Base-by-base conservation (phyloP, 331 rosid species). In the Saraca asoca region DNA sequence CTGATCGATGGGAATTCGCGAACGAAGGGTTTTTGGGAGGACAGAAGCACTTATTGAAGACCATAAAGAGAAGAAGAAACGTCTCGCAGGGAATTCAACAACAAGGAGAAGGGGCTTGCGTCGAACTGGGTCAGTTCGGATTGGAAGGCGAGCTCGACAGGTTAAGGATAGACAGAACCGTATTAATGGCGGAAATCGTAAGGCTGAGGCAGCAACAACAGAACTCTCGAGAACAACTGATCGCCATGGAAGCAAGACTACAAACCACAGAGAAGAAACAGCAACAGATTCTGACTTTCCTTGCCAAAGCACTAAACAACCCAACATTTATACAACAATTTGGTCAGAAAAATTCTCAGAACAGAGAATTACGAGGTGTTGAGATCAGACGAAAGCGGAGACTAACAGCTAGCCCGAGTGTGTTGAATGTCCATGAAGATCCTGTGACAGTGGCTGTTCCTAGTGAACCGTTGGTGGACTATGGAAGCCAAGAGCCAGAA, bases 1-100 rank as follows among this genome's bases (percentile, higher is more conserved):
- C 96, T 3, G 99, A 94, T 72, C 75, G 95, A 50, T 94, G 97
- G 99, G 99, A 94, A 62, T 94, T 94, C 17, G 99, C 97, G 2
- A 88, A 94, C 35, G 92, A 88, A 68, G 97, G 99, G 37, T 94
- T 94, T 72, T 77, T 94, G 18, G 92, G 89, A 18, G 99, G 97
- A 31, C 97, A 94, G 77, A 82, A 65, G 68, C 82, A 85, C 33
- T 62, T 90, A 20, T 64, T 94, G 71, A 94, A 77, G 83, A 90
- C 83, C 7, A 90, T 94, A n/a, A 94, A 83, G 88, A 84, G 99
- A 71, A 94, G 97, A 71, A 84, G 99, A 44, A 79, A 90, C 52
- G 86, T 82, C 6, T 24, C 86, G 0, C 96, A 80, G 59, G 20
- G 64, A 43, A 3, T 61, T 43, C 85, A 66, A 0, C 85, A 74